Evolutionary conservation across 73 alveolate species (phyloP).

Genomic region (Paramecium primaurelia): DNA sequence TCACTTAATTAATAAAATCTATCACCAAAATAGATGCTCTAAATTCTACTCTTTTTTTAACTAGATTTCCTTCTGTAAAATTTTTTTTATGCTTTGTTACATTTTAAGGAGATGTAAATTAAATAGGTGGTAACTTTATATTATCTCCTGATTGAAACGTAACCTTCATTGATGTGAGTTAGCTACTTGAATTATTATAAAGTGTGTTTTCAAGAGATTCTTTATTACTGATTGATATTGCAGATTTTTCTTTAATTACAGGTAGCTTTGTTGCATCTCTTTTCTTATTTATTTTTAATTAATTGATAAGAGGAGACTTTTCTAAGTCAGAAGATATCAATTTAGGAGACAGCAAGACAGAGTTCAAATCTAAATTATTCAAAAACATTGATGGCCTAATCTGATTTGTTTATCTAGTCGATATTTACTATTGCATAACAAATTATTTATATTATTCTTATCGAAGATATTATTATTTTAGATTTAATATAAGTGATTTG

Average conservation of each 20-base stretch:
- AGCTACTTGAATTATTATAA: neutral
- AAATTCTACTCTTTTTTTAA: neutral
- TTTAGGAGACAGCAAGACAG: neutral
- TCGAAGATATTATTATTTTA: neutral
- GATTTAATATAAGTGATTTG: too few relatives aligned
- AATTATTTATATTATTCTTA: too few relatives aligned
- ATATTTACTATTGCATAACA: neutral
- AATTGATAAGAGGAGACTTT: neutral
- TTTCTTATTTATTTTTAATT: neutral
- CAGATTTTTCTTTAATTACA: neutral
- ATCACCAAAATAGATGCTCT: neutral
- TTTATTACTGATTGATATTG: neutral
- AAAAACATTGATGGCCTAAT: neutral
- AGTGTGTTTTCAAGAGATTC: neutral
- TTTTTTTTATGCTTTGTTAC: neutral
- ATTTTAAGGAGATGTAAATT: neutral
- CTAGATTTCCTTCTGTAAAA: neutral
- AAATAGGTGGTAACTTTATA: neutral
- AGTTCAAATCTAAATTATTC: neutral
- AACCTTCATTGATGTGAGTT: neutral
- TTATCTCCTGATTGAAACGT: neutral
- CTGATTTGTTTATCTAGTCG: neutral
- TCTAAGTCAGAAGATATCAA: neutral
- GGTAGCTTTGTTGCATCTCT: neutral
- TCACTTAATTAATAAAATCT: neutral